Evolutionary conservation across 1,284 basidiomycete species (phyloP).

Genomic region (Puccinia triticina): DNA sequence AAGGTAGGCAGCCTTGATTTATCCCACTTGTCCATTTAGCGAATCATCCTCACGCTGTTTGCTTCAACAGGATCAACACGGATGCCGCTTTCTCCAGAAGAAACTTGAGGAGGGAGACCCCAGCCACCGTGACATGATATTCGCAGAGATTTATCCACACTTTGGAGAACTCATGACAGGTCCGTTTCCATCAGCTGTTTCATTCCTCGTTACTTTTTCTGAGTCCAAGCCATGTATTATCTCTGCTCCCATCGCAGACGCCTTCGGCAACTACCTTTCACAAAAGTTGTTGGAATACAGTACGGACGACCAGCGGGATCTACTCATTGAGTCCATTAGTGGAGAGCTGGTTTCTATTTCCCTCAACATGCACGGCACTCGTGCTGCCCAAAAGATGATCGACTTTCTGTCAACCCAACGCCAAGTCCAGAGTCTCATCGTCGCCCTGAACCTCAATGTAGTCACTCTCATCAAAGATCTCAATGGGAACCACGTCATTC

Average conservation of each 20-base stretch:
- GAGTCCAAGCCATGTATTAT: background rate
- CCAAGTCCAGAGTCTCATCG: conserved; percentile 96
- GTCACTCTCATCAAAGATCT: conserved; percentile 99
- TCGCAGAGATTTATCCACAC: conserved; percentile 94
- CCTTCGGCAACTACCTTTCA: conserved; percentile 98
- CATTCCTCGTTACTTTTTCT: background rate
- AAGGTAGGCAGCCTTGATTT: conserved; percentile 7
- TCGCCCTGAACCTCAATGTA: conserved; percentile 94
- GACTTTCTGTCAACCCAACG: conserved; percentile 95
- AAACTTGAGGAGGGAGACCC: conserved; percentile 94
- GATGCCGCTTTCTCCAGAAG: conserved; percentile 97
- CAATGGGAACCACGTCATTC: conserved; percentile 99
- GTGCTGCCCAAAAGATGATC: conserved; percentile 99
- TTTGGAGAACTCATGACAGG: conserved; percentile 98
- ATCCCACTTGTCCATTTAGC: background rate
- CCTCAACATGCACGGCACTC: conserved; percentile 99
- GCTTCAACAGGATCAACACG: conserved; percentile 93
- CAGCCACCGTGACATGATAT: conserved; percentile 98
- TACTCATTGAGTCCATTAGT: conserved; percentile 96
- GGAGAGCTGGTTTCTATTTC: conserved; percentile 97
- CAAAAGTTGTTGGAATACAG: conserved; percentile 97
- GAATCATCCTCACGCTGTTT: conserved; percentile 71
- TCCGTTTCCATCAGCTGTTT: conserved; percentile 59
- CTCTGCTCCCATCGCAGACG: conserved; percentile 66
- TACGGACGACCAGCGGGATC: conserved; percentile 94